phyloP scores from a whole-genome alignment of 495 filamentous ascomycete species.

The Podospora fimiseda region DNA sequence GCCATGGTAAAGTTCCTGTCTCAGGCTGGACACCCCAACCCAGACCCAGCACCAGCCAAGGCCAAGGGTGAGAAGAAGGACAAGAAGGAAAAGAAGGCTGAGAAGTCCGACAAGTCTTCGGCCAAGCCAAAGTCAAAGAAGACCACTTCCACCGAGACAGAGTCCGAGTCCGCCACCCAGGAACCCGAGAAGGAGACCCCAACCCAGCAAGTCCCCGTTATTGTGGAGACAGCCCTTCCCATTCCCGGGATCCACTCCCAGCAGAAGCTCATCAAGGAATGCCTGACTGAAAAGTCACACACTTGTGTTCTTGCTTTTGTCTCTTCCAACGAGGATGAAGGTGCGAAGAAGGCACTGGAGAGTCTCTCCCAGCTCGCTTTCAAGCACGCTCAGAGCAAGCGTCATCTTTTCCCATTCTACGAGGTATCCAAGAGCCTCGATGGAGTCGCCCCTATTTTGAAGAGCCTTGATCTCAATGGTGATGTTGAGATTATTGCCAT shows the following conservation, averaged over 20 bases:
- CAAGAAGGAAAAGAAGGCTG: constrained; percentile 14
- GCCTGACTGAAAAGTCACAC: constrained; percentile 66
- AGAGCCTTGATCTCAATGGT: constrained; percentile 53
- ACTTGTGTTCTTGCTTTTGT: constrained; percentile 84
- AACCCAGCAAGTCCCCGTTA: constrained; percentile 37
- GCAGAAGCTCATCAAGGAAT: constrained; percentile 59
- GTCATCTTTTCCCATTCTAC: constrained; percentile 76
- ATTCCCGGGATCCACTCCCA: constrained; percentile 43
- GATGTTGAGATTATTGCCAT: constrained; percentile 67
- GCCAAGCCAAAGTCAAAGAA: constrained; percentile 39
- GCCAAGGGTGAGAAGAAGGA: constrained; percentile 46
- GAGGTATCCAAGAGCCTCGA: constrained; percentile 60
- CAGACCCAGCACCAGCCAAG: constrained; percentile 50
- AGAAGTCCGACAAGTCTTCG: constrained; percentile 31
- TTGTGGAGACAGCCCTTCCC: constrained; percentile 47
- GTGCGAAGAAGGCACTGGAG: constrained; percentile 52
- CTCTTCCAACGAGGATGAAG: constrained; percentile 48
- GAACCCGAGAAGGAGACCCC: constrained; percentile 31
- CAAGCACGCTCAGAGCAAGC: constrained; percentile 57
- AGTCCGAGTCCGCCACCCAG: constrained; percentile 28
- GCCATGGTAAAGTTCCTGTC: constrained; percentile 77
- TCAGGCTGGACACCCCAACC: constrained; percentile 70
- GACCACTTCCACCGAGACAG: constrained; percentile 22
- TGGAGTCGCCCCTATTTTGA: constrained; percentile 48
- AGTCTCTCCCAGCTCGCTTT: constrained; percentile 67